Conservation (phyloP, 305 asterid genomes). For the Stenogyne calaminthoides region DNA sequence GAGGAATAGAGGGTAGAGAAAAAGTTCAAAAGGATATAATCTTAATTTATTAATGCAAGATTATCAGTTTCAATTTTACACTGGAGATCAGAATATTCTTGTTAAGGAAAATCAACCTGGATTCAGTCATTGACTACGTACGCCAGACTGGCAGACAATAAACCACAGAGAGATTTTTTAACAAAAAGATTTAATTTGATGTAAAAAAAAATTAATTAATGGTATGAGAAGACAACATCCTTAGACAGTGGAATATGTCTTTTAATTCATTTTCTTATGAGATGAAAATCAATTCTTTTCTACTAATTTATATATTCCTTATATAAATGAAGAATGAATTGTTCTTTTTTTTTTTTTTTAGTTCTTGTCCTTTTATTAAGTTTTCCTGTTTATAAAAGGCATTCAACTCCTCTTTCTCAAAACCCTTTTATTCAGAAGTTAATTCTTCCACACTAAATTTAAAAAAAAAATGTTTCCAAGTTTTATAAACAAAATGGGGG, state of each 20-base stretch:
- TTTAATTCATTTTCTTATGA: neutral
- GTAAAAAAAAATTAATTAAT: too few species aligned
- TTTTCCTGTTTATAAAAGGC: constrained; percentile 35
- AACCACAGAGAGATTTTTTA: too few species aligned
- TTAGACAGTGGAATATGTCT: constrained; percentile 12
- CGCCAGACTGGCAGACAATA: too few species aligned
- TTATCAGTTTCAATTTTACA: too few species aligned
- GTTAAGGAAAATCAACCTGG: too few species aligned
- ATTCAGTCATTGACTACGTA: too few species aligned
- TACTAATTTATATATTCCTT: constrained; percentile 46
- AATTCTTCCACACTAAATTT: constrained; percentile 11
- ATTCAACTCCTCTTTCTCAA: constrained; percentile 17
- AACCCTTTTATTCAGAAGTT: constrained; percentile 31
- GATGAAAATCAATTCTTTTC: neutral
- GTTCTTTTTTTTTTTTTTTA: neutral
- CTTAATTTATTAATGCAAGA: too few species aligned
- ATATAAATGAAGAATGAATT: constrained; percentile 14
- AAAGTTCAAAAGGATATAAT: too few species aligned
- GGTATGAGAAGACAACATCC: constrained; percentile 49
- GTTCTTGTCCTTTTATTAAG: constrained; percentile 26
- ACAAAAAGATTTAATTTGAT: too few species aligned
- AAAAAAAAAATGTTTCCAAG: constrained; percentile 3
- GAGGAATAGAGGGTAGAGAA: too few species aligned
- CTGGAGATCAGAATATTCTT: too few species aligned
- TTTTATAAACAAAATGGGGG: constrained; percentile 58